Evolutionary conservation across 257 asterid genomes (phyloP).

Genomic region (Ajuga chamaepitys): DNA sequence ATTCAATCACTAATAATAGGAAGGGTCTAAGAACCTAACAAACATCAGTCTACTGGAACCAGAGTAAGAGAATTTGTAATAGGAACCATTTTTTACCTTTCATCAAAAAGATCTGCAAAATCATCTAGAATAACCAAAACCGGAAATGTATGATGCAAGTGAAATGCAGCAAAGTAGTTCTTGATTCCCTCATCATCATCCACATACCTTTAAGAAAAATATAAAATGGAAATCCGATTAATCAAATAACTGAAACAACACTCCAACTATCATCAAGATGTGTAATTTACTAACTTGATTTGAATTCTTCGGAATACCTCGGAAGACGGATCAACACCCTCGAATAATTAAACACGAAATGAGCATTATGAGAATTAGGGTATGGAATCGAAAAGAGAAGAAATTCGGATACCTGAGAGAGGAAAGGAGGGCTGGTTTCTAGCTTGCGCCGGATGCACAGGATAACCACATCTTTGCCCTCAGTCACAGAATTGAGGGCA

Average conservation of each 20-base stretch:
- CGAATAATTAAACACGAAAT: conserved; percentile 11
- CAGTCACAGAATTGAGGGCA: conserved; percentile 55
- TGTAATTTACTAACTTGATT: conserved; percentile 54
- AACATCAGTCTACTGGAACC: not conserved
- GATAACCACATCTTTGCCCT: conserved; percentile 42
- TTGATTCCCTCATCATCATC: conserved; percentile 77
- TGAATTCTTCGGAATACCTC: conserved; percentile 51
- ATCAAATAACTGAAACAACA: not conserved
- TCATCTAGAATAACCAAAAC: conserved; percentile 61
- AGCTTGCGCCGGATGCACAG: conserved; percentile 65
- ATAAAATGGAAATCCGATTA: not conserved
- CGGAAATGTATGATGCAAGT: conserved; percentile 54
- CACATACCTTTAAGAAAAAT: conserved; percentile 47
- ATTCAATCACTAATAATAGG: too few species aligned
- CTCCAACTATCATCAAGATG: not conserved
- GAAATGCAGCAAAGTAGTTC: conserved; percentile 86
- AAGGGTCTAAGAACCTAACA: not conserved
- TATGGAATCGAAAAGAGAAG: not conserved
- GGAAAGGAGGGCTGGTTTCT: conserved; percentile 56
- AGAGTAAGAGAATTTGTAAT: too few species aligned
- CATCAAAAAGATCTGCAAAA: conserved; percentile 70
- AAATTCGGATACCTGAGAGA: conserved; percentile 51
- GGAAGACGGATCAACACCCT: conserved; percentile 80
- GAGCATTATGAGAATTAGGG: not conserved
- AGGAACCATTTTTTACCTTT: conserved; percentile 34